Evolutionary conservation across 2,329 filamentous ascomycete species (phyloP), one percentile per base, ranked within the genome.

Genomic region (Botrytis medusae): DNA sequence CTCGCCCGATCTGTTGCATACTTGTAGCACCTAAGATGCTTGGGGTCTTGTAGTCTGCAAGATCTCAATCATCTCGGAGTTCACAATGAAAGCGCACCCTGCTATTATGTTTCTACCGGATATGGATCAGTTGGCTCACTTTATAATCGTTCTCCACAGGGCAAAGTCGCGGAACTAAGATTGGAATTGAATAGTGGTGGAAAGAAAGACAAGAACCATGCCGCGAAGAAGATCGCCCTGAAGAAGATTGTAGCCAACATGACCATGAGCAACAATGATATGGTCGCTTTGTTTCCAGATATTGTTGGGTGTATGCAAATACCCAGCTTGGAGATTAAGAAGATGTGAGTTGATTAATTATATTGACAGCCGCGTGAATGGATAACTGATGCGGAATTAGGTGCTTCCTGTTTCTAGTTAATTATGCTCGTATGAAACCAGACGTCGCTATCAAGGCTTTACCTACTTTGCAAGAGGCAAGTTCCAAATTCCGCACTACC

Each of bases 201-300:
- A 78, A 98, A 97, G 87, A 99, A 98, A 86, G 96, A 99, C 86
- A 98, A 98, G 88, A 97, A 97, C 84, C 92, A 94, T 84, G 89
- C 92, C 62, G 90, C 90, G 77, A 99, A 98, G 87, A 98, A 98
- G 89, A 97, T 98, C 81, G 95, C 96, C 18, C 88, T 99, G 76
- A 99, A 99, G 88, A 98, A 98, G 88, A 98, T 99, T 78, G 96
- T 99, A 79, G 96, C 96, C 82, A 99, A 99, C 82, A 99, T 99
- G 96, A 99, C 96, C 77, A 99, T 99, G 96, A 98, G 95, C 89
- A 99, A 99, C 85, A 99, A 98, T 81, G 96, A 99, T 83, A 99
- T 99, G 96, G 92, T 98, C 72, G 94, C 94, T 57, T 86, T 99
- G 70, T 99, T 99, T 79, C 94, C 95, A 29, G 96, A 99, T 81